Evolutionary conservation across 2,329 filamentous ascomycete genomes (phyloP).

Genomic region (Venturia nashicola): DNA sequence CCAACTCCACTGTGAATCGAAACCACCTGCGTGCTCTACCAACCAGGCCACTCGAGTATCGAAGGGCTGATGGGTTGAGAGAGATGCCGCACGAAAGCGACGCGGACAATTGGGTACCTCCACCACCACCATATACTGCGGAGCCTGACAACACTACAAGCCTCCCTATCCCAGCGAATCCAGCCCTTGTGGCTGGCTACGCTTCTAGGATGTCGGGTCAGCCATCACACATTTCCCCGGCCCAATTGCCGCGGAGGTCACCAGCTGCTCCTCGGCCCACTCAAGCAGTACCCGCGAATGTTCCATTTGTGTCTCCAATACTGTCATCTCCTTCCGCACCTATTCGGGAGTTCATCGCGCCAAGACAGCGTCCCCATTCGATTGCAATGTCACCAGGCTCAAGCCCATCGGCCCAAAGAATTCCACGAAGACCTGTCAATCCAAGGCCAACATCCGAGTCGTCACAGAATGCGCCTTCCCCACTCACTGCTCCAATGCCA

Average conservation of each 20-base stretch:
- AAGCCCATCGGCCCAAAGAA: neutral
- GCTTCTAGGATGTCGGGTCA: neutral
- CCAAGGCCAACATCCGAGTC: neutral
- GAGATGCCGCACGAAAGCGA: slow-evolving; percentile 78
- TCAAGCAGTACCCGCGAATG: neutral
- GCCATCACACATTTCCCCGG: neutral
- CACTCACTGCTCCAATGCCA: neutral
- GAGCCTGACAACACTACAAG: slow-evolving; percentile 30
- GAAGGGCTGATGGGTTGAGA: slow-evolving; percentile 54
- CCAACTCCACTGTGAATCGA: slow-evolving; percentile 61
- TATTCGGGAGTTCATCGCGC: neutral
- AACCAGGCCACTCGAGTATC: slow-evolving; percentile 47
- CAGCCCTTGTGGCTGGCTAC: neutral
- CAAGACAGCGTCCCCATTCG: neutral
- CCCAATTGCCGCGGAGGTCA: neutral
- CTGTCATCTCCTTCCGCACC: neutral
- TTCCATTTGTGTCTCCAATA: neutral
- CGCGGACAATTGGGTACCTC: slow-evolving; percentile 79
- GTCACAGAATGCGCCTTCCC: neutral
- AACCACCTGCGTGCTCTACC: slow-evolving; percentile 47
- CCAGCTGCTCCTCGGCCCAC: neutral
- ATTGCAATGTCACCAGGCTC: neutral
- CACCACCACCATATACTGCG: slow-evolving; percentile 67
- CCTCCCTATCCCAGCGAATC: slow-evolving; percentile 4
- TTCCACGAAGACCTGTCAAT: slow-evolving; percentile 2